Base-by-base conservation (phyloP, 2,329 filamentous ascomycete genomes). In the Botrytis pseudocinerea region DNA sequence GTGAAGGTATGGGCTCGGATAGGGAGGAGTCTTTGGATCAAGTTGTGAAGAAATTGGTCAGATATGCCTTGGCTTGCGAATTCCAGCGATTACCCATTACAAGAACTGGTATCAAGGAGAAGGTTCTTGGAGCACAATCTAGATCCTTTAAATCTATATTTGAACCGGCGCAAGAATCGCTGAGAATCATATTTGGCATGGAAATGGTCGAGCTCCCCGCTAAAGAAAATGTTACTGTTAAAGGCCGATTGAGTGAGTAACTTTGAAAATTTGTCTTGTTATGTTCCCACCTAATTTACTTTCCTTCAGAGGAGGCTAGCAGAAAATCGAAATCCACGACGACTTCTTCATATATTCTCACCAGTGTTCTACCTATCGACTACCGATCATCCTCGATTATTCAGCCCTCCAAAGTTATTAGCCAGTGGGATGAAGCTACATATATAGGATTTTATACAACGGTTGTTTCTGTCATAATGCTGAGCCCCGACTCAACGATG, bases 131-230 rank as follows among this genome's bases (percentile, higher is more conserved):
- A 0, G 84, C 87, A 28, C 87, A 90, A 63, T 87, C 91, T 14
- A 84, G 89, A 10, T 86, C 90, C 51, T 98, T 98, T 81, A 94
- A 90, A 80, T 82, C 83, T 20, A 89, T 98, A 5, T 98, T 97
- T 79, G 88, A 88, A 0, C 85, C 88, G 59, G 93, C 95, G 60
- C 95, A 99, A 81, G 82, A 85, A 48, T 88, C 92, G 76, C 84
- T 99, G 54, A 85, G 87, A 65, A 83, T 84, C 2, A 87, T 91
- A 1, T 98, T 97, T 82, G 96, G 96, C n/a, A 97, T 98, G 94
- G 88, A 95, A 81, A 88, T 99, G 86, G 86, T 89, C 6, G 95
- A 98, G 82, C 85, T 98, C 68, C 94, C 96, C 0, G 85, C 88
- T 1, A 89, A 88, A 79, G 95, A 98, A 79, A 97, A 94, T 82